Base-by-base conservation (phyloP, 805 yeast genomes). In the Candida germanica region DNA sequence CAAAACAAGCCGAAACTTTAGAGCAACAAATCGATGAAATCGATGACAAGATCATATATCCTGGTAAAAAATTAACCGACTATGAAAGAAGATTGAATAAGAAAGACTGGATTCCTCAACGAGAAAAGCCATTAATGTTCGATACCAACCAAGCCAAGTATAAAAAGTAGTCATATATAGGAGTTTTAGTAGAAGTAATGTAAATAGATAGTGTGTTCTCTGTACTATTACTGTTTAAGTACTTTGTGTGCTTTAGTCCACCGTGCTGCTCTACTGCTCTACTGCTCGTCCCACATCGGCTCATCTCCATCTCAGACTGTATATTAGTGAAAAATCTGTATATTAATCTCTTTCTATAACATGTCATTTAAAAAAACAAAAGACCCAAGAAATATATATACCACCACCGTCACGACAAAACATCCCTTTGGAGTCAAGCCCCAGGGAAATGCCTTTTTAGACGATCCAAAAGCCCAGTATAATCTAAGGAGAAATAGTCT, bases 381-480 rank as follows among this genome's bases (percentile, higher is more conserved):
- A 25, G 44, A 40, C 17, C 47, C 47, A 3, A 29, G 51, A 29
- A 26, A 27, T 15, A 47, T 59, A 8, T 47, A 54, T 5, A 37
- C 55, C 5, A 43, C 38, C 10, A 43, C 66, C 2, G 46, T 59
- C 2, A 54, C 68, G 7, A 56, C 67, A 14, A 64, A 66, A 35
- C 94, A 86, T 51, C 94, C 94, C 1, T 58, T 85, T 20, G 82
- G 83, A 33, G 80, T 86, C 11, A 76, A 73, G 50, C 95, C 95
- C 1, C 59, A 74, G n/a, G 95, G 94, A 4, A 86, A 86, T 49
- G 67, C 73, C 3, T 58, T 75, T 17, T 49, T 80, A 15, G 30
- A 26, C 6, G 42, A 41, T 29, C 43, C 46, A 9, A 26, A 34
- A 15, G 12, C 13, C 54, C 56, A 19, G 47, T 15, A 33, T 7